Conservation (phyloP, 176 grass and related monocot species). For the Alloteropsis semialata region DNA sequence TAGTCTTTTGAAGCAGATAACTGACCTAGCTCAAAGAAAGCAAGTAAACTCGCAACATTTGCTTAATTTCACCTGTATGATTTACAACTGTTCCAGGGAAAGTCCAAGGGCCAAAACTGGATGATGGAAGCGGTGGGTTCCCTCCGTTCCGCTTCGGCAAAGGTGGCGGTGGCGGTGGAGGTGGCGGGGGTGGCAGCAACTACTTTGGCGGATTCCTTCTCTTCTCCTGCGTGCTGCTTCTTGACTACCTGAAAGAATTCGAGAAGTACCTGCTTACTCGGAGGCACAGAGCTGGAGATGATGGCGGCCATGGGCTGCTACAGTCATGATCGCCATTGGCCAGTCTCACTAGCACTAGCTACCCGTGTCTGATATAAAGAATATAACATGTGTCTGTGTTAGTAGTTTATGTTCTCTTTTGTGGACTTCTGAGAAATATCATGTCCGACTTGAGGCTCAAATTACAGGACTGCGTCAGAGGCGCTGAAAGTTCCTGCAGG, state of each 20-base stretch:
- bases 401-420: background rate
- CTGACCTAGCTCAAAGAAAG: background rate
- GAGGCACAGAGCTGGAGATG: conserved; percentile 18
- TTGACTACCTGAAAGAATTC: conserved; percentile 56
- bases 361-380: background rate
- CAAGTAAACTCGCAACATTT: background rate
- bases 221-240: conserved; percentile 46
- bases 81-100: conserved; percentile 26
- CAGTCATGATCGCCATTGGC: background rate
- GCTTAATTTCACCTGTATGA: background rate
- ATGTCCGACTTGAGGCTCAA: background rate
- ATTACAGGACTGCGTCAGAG: background rate
- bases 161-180: conserved; percentile 40
- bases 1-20: background rate
- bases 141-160: conserved; percentile 50
- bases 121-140: conserved; percentile 48
- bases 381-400: background rate
- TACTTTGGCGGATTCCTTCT: conserved; percentile 60
- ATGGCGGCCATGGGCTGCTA: background rate
- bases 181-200: conserved; percentile 37
- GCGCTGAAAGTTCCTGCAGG: background rate
- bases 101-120: conserved; percentile 43
- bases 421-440: background rate
- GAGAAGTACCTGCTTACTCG: conserved; percentile 41
- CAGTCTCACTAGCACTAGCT: background rate